phyloP scores from a whole-genome alignment of 768 basidiomycete species.

The Strobilomyces dryophilus region DNA sequence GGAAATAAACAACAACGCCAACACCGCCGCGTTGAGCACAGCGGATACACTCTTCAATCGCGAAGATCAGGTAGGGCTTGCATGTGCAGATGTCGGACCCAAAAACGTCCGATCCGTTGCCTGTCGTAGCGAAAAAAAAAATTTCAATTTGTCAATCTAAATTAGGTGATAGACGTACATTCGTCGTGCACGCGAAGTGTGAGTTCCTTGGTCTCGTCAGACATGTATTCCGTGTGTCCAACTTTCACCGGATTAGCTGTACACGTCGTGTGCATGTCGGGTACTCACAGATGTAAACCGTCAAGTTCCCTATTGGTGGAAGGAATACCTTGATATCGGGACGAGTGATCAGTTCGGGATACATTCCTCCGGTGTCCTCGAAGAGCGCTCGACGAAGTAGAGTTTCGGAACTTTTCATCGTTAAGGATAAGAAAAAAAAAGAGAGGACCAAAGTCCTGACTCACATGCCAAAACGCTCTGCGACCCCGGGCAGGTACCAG shows the following conservation, averaged over 20 bases:
- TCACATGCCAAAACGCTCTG: slow-evolving; percentile 89
- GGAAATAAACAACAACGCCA: slow-evolving; percentile 90
- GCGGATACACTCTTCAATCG: slow-evolving; percentile 90
- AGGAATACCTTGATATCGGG: slow-evolving; percentile 95
- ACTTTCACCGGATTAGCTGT: slow-evolving; percentile 40
- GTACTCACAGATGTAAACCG: slow-evolving; percentile 83
- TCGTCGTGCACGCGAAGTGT: slow-evolving; percentile 92
- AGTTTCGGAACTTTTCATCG: slow-evolving; percentile 60
- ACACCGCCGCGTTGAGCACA: slow-evolving; percentile 83
- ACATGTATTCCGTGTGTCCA: slow-evolving; percentile 76
- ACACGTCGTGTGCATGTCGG: not conserved
- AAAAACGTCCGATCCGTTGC: slow-evolving; percentile 94
- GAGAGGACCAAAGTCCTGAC: slow-evolving; percentile 24
- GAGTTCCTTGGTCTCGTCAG: slow-evolving; percentile 72
- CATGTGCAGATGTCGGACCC: slow-evolving; percentile 91
- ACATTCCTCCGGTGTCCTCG: slow-evolving; percentile 95
- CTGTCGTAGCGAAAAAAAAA: slow-evolving; percentile 34
- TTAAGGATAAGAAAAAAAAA: not conserved
- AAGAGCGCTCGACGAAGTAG: slow-evolving; percentile 88
- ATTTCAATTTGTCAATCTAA: not conserved
- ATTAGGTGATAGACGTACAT: slow-evolving; percentile 45
- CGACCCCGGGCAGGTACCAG: slow-evolving; percentile 93
- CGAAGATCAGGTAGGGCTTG: slow-evolving; percentile 89
- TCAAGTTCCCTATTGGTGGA: slow-evolving; percentile 88
- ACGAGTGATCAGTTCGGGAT: slow-evolving; percentile 91